phyloP scores from a whole-genome alignment of 345 rosid species.

The Gossypium bickii region DNA sequence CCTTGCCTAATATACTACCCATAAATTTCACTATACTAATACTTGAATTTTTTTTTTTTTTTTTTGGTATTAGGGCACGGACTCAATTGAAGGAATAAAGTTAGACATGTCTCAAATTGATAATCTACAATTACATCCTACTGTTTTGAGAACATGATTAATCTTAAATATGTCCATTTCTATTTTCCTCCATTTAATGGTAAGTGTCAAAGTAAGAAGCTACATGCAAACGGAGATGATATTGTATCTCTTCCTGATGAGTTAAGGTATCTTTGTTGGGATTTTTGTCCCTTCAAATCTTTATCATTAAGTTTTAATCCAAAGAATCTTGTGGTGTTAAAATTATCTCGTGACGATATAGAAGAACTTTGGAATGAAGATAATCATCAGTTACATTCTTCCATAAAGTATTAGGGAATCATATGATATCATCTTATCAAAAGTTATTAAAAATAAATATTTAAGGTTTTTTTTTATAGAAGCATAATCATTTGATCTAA shows the following conservation, averaged over 20 bases:
- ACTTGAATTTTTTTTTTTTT: neutral
- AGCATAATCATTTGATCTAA: no score
- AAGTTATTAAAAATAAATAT: no score
- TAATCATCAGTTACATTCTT: no score
- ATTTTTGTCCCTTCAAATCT: neutral
- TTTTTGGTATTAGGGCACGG: conserved; percentile 22
- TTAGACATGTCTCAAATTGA: neutral
- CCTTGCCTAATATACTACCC: no score
- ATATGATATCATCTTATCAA: no score
- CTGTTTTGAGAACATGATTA: conserved; percentile 24
- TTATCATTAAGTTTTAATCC: no score
- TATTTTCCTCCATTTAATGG: neutral
- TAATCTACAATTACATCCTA: conserved; percentile 17
- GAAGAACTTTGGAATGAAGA: no score
- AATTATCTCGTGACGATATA: no score
- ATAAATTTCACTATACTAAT: neutral
- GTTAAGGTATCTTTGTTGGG: conserved; percentile 20
- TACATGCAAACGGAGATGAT: neutral
- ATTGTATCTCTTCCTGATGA: neutral
- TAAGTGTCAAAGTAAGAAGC: neutral
- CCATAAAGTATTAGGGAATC: no score
- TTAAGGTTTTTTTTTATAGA: no score
- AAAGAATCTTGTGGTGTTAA: no score
- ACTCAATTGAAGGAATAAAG: conserved; percentile 27
- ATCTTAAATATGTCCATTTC: conserved; percentile 22